Percentiles rank a stretch among this genome's conserved stretches.
Evolutionary conservation across 148 eudicot genomes (phyloP).

Genomic region (Oxyria digyna): DNA sequence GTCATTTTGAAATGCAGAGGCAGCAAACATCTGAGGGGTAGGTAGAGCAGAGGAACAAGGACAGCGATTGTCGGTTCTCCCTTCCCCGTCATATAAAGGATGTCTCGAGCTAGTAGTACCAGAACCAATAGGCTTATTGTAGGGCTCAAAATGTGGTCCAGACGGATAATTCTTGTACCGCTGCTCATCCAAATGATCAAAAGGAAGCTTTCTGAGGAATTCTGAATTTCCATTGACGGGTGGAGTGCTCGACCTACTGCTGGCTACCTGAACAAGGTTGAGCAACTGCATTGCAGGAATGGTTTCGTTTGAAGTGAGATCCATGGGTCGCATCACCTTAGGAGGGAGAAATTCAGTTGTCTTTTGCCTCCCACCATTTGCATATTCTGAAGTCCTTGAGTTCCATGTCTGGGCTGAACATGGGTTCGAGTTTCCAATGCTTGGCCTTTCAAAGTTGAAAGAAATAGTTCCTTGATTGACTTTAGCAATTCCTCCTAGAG

Average conservation of each 20-base stretch:
- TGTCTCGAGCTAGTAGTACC: conserved; percentile 14
- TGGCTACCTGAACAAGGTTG: conserved; percentile 36
- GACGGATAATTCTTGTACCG: conserved; percentile 13
- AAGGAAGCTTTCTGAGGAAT: neutral
- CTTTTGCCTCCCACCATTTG: neutral
- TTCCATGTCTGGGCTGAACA: conserved; percentile 7
- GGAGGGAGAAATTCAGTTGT: neutral
- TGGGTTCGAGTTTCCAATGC: conserved; percentile 9
- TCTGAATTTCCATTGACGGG: neutral
- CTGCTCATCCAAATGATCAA: conserved; percentile 10
- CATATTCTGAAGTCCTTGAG: conserved; percentile 4
- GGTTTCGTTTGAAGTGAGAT: conserved; percentile 6
- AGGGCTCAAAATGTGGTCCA: conserved; percentile 11
- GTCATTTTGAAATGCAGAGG: conserved; percentile 11
- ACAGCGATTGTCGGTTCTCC: conserved; percentile 8
- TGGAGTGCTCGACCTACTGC: conserved; percentile 18
- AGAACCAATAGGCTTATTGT: conserved; percentile 5
- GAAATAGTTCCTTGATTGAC: conserved; percentile 15
- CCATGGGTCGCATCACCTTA: neutral
- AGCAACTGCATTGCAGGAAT: conserved; percentile 45
- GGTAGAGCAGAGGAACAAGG: conserved; percentile 11
- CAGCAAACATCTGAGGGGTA: conserved; percentile 2
- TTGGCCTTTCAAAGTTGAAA: conserved; percentile 8
- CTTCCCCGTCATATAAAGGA: conserved; percentile 13
- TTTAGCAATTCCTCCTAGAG: conserved; percentile 14